phyloP scores from a whole-genome alignment of 2,329 filamentous ascomycete species.

The Kalaharituber pfeilii region DNA sequence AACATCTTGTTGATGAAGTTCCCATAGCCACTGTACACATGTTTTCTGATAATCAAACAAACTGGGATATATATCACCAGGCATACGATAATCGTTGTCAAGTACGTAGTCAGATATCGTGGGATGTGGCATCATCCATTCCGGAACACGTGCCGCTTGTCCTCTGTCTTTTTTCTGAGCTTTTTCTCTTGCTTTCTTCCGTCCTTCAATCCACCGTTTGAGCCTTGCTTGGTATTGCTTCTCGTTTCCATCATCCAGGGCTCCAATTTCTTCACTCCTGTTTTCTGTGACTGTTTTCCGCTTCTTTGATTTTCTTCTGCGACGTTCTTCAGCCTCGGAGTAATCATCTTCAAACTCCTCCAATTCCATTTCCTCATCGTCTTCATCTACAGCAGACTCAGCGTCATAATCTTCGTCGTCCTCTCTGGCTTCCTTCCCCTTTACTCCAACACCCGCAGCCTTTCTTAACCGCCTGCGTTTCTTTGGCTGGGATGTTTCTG shows the following conservation, averaged over 20 bases:
- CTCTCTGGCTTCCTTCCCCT: constrained; percentile 1
- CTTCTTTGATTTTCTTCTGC: constrained; percentile 24
- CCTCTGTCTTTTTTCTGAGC: constrained; percentile 27
- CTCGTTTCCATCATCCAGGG: constrained; percentile 69
- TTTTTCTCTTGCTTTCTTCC: constrained; percentile 37
- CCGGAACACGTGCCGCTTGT: constrained; percentile 35
- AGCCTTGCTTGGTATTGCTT: constrained; percentile 58
- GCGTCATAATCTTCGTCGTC: constrained; percentile 30
- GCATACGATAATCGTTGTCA: constrained; percentile 59
- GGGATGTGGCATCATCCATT: constrained; percentile 80
- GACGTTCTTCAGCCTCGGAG: constrained; percentile 15
- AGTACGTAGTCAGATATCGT: constrained; percentile 59
- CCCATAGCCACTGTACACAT: constrained; percentile 88
- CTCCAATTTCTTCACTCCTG: background rate
- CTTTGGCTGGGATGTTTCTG: background rate
- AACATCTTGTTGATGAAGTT: constrained; percentile 73
- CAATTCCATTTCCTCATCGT: constrained; percentile 9
- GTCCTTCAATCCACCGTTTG: constrained; percentile 51
- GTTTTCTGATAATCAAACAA: constrained; percentile 96
- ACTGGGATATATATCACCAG: constrained; percentile 81
- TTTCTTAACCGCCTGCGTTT: background rate
- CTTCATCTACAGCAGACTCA: constrained; percentile 21
- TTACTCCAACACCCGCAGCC: constrained; percentile 25
- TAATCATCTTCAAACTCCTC: background rate
- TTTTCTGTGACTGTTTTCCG: constrained; percentile 4